These are phyloP conservation scores for Trichophyton benhamiae DNA, from an alignment of 2,329 filamentous ascomycete genomes.

Conservation along the genomic window DNA sequence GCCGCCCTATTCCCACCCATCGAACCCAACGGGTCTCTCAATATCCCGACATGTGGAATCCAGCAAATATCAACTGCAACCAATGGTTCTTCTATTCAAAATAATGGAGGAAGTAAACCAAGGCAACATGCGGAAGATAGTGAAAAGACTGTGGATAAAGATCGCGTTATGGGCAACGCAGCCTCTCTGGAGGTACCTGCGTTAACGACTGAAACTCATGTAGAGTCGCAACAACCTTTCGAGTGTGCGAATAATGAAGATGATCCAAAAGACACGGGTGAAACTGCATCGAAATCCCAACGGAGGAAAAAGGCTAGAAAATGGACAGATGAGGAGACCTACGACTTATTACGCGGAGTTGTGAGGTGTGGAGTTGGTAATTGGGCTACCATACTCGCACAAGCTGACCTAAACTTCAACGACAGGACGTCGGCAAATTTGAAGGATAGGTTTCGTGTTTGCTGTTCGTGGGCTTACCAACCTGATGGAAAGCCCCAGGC, in stretches of 20 bases:
- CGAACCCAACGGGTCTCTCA: conserved; percentile 36
- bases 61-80: neutral
- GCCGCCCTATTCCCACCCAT: conserved; percentile 50
- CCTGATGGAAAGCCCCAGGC: conserved; percentile 26
- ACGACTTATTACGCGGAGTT: conserved; percentile 45
- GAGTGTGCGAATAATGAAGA: neutral
- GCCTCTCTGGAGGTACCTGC: neutral
- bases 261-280: neutral
- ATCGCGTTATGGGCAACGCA: neutral
- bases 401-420: conserved; percentile 45
- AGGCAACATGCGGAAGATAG: conserved; percentile 7
- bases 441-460: conserved; percentile 49
- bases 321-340: conserved; percentile 53
- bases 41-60: conserved; percentile 24
- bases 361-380: conserved; percentile 50
- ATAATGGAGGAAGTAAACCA: conserved; percentile 9
- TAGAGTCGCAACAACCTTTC: neutral
- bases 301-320: conserved; percentile 39
- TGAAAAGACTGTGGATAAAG: neutral
- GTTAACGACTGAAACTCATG: neutral
- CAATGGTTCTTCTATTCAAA: neutral
- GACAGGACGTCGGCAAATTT: conserved; percentile 49
- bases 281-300: conserved; percentile 20
- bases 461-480: conserved; percentile 39
- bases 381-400: conserved; percentile 51